These are phyloP conservation scores for Agroathelia rolfsii DNA, from an alignment of 1,284 basidiomycete species.

Conservation along the genomic window DNA sequence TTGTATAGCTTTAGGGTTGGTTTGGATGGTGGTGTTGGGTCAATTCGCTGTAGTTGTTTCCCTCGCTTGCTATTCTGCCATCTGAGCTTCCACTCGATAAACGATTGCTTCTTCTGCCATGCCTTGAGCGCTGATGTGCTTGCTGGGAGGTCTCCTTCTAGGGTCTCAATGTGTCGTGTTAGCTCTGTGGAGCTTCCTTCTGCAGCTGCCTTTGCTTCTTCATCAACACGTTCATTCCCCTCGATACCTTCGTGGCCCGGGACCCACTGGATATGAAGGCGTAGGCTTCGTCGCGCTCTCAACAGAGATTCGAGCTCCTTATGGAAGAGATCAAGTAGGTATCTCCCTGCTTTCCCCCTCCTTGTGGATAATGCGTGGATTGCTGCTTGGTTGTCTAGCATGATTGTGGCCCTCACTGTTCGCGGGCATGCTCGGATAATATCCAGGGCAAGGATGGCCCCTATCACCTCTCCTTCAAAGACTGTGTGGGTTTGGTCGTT, in stretches of 20 bases:
- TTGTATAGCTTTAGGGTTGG: no score
- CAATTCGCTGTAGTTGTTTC: no score
- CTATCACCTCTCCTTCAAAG: constrained; percentile 14
- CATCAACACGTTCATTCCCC: constrained; percentile 19
- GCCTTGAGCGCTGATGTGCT: no score
- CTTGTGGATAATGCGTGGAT: constrained; percentile 8
- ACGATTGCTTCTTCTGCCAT: no score
- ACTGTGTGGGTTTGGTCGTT: constrained; percentile 11
- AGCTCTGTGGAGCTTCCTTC: constrained; percentile 7
- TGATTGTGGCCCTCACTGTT: constrained; percentile 2
- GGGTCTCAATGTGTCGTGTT: constrained; percentile 10
- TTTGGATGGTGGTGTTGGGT: no score
- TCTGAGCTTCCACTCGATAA: no score
- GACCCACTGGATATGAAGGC: constrained; percentile 13
- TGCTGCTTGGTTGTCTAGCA: constrained; percentile 16
- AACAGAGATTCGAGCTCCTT: constrained; percentile 5
- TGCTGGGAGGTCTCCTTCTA: no score
- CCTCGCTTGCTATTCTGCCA: no score
- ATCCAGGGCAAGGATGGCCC: constrained; percentile 10
- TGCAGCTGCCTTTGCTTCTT: constrained; percentile 19
- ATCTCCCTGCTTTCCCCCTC: constrained; percentile 10
- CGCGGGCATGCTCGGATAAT: no score
- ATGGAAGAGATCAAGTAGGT: constrained; percentile 14
- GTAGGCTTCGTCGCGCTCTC: background rate
- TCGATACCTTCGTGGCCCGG: constrained; percentile 14